These are phyloP conservation scores for Urostyla sp. DNA, from an alignment of 73 alveolate genomes.

Conservation along the genomic window DNA sequence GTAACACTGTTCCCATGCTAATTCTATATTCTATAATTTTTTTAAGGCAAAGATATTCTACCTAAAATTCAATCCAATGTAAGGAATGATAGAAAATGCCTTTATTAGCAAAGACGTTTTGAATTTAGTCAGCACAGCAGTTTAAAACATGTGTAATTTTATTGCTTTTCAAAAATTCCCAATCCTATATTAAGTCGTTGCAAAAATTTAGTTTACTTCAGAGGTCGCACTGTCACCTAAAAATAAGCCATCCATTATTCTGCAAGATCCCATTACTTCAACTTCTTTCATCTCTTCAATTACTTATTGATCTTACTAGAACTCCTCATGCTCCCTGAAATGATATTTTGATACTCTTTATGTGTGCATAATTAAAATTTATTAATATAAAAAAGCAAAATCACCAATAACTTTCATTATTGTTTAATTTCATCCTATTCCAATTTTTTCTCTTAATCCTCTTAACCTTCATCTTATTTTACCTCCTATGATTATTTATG, in stretches of 20 bases:
- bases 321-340: too few species aligned
- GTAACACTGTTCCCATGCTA: background rate
- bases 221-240: constrained; percentile 37
- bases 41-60: background rate
- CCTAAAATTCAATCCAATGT: constrained; percentile 43
- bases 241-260: constrained; percentile 43
- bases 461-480: too few species aligned
- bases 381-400: too few species aligned
- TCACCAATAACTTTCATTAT: too few species aligned
- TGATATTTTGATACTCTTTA: too few species aligned
- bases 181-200: constrained; percentile 23
- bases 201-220: constrained; percentile 5
- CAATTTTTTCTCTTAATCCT: too few species aligned
- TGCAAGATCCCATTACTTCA: constrained; percentile 26
- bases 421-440: too few species aligned
- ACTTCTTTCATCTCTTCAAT: too few species aligned
- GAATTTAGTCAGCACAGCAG: constrained; percentile 42
- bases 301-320: too few species aligned
- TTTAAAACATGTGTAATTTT: constrained; percentile 39
- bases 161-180: constrained; percentile 40
- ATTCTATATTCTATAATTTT: constrained; percentile 19
- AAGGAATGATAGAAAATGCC: constrained; percentile 9
- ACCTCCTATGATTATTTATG: too few species aligned
- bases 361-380: too few species aligned
- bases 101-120: constrained; percentile 3